Percentiles rank a stretch among this genome's conserved stretches.
phyloP scores from a whole-genome alignment of 2,329 filamentous ascomycete genomes.

The Scedosporium boydii region DNA sequence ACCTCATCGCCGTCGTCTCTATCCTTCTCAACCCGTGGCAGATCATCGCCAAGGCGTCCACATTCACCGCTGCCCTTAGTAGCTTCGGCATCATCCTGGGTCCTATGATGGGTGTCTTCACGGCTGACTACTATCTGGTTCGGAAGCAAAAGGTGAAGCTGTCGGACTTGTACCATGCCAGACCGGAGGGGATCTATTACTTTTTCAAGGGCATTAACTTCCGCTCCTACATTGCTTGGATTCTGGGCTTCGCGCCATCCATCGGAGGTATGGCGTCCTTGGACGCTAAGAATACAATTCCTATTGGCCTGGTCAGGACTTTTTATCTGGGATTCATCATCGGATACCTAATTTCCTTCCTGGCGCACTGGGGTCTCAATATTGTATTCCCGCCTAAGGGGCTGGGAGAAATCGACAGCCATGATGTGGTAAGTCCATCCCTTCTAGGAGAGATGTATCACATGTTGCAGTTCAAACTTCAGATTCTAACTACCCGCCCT shows the following conservation, averaged over 20 bases:
- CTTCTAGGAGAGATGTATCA: too few relatives aligned
- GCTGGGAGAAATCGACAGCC: slow-evolving; percentile 1
- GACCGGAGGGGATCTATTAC: slow-evolving; percentile 2
- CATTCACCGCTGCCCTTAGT: slow-evolving; percentile 34
- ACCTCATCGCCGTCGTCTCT: slow-evolving; percentile 33
- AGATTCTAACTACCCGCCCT: not conserved
- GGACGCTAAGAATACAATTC: not conserved
- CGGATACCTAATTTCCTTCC: slow-evolving; percentile 5
- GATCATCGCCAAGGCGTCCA: slow-evolving; percentile 30
- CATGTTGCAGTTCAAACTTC: not conserved
- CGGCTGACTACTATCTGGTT: not conserved
- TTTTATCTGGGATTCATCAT: not conserved
- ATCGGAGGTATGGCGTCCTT: not conserved
- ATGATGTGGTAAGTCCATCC: not conserved
- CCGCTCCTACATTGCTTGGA: slow-evolving; percentile 1
- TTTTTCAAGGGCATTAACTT: slow-evolving; percentile 3
- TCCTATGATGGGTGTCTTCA: not conserved
- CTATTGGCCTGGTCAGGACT: not conserved
- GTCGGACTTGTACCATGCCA: not conserved
- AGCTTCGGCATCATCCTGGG: slow-evolving; percentile 19
- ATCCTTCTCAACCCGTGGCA: slow-evolving; percentile 41
- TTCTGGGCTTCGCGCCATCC: slow-evolving; percentile 3
- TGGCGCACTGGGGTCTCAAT: slow-evolving; percentile 4
- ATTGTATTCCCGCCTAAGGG: slow-evolving; percentile 3
- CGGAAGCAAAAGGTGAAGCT: not conserved